Evolutionary conservation across 352 stramenopile genomes (phyloP), one percentile per base, ranked within the genome.

Genomic region (Pythium rhizo-oryzae): DNA sequence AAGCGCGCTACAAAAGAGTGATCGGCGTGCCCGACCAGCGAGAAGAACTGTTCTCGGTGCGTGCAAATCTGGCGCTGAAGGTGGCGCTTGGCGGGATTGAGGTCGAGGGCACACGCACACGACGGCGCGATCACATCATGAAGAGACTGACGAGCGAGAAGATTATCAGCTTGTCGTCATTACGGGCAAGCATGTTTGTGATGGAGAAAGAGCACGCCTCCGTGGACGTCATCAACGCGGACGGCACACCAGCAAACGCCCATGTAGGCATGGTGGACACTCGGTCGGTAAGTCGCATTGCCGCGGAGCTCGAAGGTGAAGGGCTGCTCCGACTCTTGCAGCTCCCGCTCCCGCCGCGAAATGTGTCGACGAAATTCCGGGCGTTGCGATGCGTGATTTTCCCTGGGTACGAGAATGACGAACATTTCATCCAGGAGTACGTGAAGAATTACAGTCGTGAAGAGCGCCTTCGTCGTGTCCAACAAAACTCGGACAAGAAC

Each of bases 291-390:
- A 83, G 71, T 51, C 82, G 85, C 28, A 89, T 94, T 57, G 86
- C 82, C 1, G 75, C 75, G 16, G 81, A 92, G 52, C 63, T 94
- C 28, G 84, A 94, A 72, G 39, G 67, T 8, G 70, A 79, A 25
- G 81, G 79, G 23, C 73, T 75, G 2, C 58, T 91, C 33, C 74
- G 81, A 9, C 53, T 94, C 0, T 47, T 92, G 30, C 81, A 94
- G 58, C 71, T 92, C 3, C 84, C 84, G 9, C 62, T 94, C 13
- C 86, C 82, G 8, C 82, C 81, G 23, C 79, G 80, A 21, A 94
- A 92, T 71, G 86, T 94, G 37, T 92, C 86, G 35, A 92, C 83
- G 16, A 93, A 93, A 59, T 90, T 93, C 35, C 81, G 84, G 37
- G 81, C 82, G 1, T 65, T 94, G 19, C 84, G 84, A 30, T 94